A percentile compares a stretch with the other conserved stretches of the same genome.
Evolutionary conservation across 371 early-diverging fungal species (phyloP).

Genomic region (Coemansia sp.): DNA sequence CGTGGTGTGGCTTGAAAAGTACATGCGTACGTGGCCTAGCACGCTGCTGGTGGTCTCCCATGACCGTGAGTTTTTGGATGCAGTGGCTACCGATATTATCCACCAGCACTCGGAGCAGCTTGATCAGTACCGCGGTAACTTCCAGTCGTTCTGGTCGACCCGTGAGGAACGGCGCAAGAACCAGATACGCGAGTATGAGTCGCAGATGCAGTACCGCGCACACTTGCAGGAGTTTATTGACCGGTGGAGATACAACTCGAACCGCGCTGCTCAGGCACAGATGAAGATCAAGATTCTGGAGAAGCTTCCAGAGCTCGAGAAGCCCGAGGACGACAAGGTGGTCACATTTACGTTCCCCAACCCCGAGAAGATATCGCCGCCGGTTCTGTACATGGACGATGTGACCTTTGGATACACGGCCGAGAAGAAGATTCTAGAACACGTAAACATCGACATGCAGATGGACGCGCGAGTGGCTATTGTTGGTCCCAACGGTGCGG

Average conservation of each 20-base stretch:
- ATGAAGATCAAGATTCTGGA: constrained; percentile 97
- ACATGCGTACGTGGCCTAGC: constrained; percentile 84
- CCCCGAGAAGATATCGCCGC: constrained; percentile 80
- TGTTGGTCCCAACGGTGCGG: constrained; percentile 87
- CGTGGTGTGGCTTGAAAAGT: constrained; percentile 95
- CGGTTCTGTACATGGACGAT: constrained; percentile 91
- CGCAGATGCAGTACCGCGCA: constrained; percentile 88
- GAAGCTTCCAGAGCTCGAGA: constrained; percentile 89
- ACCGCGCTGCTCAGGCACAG: constrained; percentile 97
- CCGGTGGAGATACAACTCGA: constrained; percentile 98
- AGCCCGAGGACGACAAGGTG: constrained; percentile 78
- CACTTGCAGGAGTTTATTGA: constrained; percentile 98
- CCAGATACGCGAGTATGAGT: constrained; percentile 89
- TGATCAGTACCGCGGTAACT: constrained; percentile 95
- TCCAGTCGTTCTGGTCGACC: constrained; percentile 82
- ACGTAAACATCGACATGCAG: constrained; percentile 88
- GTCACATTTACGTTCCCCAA: constrained; percentile 92
- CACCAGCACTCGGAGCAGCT: constrained; percentile 90
- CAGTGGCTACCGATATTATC: constrained; percentile 94
- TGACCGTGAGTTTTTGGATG: constrained; percentile 97
- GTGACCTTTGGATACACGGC: constrained; percentile 84
- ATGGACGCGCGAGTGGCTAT: constrained; percentile 96
- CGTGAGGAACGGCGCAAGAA: constrained; percentile 87
- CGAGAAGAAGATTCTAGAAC: constrained; percentile 64
- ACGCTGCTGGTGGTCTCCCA: constrained; percentile 95